Percentiles rank a stretch among this genome's conserved stretches.
phyloP scores from a whole-genome alignment of 352 stramenopile species.

The Pythium grandisporangium region DNA sequence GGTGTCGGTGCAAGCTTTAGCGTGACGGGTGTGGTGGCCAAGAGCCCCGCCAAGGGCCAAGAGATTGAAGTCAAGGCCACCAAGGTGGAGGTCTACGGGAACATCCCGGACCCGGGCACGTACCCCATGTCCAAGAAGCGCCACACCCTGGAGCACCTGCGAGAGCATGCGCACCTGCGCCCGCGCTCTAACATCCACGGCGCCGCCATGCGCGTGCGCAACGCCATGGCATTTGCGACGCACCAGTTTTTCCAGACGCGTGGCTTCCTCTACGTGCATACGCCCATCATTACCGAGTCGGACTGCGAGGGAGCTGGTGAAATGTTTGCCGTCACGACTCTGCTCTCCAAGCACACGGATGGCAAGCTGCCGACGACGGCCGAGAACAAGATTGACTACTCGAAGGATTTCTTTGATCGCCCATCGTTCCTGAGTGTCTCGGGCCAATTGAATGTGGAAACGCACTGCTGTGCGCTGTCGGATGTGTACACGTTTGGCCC shows the following conservation, averaged over 20 bases:
- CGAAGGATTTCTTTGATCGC: slow-evolving; percentile 88
- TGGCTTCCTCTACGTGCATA: slow-evolving; percentile 94
- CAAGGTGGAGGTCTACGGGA: slow-evolving; percentile 79
- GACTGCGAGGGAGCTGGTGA: slow-evolving; percentile 98
- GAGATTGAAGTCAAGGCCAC: slow-evolving; percentile 88
- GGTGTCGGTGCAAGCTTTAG: slow-evolving; percentile 82
- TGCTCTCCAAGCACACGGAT: slow-evolving; percentile 78
- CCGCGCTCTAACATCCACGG: slow-evolving; percentile 88
- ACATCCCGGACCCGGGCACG: slow-evolving; percentile 72
- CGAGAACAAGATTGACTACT: slow-evolving; percentile 79
- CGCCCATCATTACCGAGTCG: slow-evolving; percentile 92
- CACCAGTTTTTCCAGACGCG: slow-evolving; percentile 92
- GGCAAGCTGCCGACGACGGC: slow-evolving; percentile 53
- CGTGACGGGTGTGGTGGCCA: slow-evolving; percentile 80
- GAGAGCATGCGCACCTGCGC: slow-evolving; percentile 89
- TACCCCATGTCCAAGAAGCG: slow-evolving; percentile 94
- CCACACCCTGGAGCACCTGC: slow-evolving; percentile 91
- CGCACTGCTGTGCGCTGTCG: slow-evolving; percentile 83
- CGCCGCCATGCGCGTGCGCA: slow-evolving; percentile 88
- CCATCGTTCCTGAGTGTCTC: slow-evolving; percentile 90
- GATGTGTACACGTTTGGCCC: slow-evolving; percentile 98
- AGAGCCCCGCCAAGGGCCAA: slow-evolving; percentile 86
- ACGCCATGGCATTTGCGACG: slow-evolving; percentile 90
- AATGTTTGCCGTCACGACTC: slow-evolving; percentile 93
- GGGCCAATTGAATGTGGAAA: slow-evolving; percentile 97